Conservation (phyloP, 805 yeast genomes). For the Komagataella phaffii region DNA sequence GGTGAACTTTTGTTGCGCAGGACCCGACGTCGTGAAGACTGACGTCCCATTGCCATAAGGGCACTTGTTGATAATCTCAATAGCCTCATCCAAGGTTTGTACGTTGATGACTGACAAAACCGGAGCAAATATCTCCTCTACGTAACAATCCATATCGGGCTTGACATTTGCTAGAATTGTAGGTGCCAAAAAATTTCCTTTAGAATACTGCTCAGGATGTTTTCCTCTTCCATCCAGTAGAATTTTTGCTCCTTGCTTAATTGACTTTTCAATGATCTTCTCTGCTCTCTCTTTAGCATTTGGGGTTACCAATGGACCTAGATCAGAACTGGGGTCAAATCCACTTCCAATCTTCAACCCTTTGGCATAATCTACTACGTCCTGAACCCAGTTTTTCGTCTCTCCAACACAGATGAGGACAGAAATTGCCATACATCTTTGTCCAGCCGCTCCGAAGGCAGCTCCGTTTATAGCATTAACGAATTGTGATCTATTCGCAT, state of each 20-base stretch:
- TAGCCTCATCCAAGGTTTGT: slow-evolving; percentile 57
- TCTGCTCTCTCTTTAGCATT: slow-evolving; percentile 38
- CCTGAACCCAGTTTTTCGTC: slow-evolving; percentile 48
- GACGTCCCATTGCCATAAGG: slow-evolving; percentile 61
- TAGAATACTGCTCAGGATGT: slow-evolving; percentile 23
- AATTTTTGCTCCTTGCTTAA: slow-evolving; percentile 47
- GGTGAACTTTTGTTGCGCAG: slow-evolving; percentile 58
- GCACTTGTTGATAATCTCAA: slow-evolving; percentile 43
- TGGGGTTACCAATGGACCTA: slow-evolving; percentile 66
- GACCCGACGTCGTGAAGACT: slow-evolving; percentile 55
- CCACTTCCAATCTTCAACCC: slow-evolving; percentile 51
- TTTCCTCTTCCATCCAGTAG: slow-evolving; percentile 51
- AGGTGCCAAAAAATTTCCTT: slow-evolving; percentile 65
- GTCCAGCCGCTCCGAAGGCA: slow-evolving; percentile 79
- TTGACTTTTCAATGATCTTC: slow-evolving; percentile 41
- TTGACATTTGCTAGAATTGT: slow-evolving; percentile 48
- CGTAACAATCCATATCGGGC: slow-evolving; percentile 61
- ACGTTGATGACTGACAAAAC: slow-evolving; percentile 50
- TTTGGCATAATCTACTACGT: slow-evolving; percentile 43
- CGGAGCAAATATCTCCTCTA: slow-evolving; percentile 70
- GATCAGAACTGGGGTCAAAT: slow-evolving; percentile 44
- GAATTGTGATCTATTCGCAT: slow-evolving; percentile 51
- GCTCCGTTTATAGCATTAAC: slow-evolving; percentile 60
- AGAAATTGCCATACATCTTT: slow-evolving; percentile 71
- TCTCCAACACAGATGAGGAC: slow-evolving; percentile 62